Evolutionary conservation across 179 eudicot species (phyloP).

Genomic region (Gypsophila paniculata): DNA sequence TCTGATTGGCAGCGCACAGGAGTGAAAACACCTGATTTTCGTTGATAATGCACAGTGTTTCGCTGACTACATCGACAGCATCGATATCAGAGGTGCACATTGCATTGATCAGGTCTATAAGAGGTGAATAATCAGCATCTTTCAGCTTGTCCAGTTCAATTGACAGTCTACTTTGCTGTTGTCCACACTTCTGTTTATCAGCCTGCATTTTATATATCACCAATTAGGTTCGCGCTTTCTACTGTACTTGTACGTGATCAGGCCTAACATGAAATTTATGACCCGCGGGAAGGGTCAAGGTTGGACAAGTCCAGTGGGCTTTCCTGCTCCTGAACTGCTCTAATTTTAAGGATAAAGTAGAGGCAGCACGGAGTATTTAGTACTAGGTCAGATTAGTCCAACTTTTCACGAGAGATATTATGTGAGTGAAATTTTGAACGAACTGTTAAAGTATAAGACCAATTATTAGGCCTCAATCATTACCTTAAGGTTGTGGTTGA

Average conservation of each 20-base stretch:
- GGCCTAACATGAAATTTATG: no score
- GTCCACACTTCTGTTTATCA: conserved; percentile 39
- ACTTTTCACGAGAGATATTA: no score
- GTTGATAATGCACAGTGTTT: conserved; percentile 49
- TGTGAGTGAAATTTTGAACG: not conserved
- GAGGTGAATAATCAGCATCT: conserved; percentile 59
- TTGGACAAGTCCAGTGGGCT: no score
- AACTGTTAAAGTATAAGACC: no score
- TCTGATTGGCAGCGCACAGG: conserved; percentile 50
- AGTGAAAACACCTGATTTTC: conserved; percentile 51
- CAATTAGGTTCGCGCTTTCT: not conserved
- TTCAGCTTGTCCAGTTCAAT: conserved; percentile 59
- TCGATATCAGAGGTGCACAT: conserved; percentile 58
- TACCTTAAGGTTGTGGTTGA: no score
- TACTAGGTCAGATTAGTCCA: no score
- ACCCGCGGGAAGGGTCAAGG: not conserved
- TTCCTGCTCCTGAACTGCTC: no score
- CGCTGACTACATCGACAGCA: conserved; percentile 55
- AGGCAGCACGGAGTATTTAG: no score
- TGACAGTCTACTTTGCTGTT: conserved; percentile 40
- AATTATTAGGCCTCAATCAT: no score
- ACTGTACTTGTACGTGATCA: no score
- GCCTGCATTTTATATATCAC: conserved; percentile 47
- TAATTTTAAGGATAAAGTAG: no score
- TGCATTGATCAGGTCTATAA: conserved; percentile 47